Conservation (phyloP, 2,329 filamentous ascomycete genomes). For the Paraconiothyrium brasiliense region DNA sequence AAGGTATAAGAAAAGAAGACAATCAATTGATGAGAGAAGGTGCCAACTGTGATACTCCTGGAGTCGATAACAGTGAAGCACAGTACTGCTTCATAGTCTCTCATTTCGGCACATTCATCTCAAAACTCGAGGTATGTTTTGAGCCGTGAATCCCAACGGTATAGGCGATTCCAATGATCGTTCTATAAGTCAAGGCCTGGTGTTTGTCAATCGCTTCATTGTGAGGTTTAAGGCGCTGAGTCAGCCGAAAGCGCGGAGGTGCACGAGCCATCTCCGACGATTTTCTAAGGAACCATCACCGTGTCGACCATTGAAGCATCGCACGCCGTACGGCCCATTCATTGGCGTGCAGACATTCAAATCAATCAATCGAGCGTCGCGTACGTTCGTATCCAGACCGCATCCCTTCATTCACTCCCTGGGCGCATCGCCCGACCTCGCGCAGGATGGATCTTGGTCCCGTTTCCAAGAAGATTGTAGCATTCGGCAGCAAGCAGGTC, state of each 20-base stretch:
- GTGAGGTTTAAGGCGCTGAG: background rate
- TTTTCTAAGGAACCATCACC: constrained; percentile 26
- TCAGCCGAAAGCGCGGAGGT: constrained; percentile 18
- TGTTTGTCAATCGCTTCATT: background rate
- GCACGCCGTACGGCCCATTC: constrained; percentile 5
- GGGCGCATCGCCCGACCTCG: constrained; percentile 4
- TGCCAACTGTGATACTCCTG: too few relatives aligned
- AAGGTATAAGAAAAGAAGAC: too few relatives aligned
- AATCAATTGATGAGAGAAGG: too few relatives aligned
- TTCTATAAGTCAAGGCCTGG: background rate
- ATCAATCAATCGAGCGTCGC: background rate
- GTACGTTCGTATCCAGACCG: background rate
- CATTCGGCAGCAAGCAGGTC: constrained; percentile 56
- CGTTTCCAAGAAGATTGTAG: constrained; percentile 45
- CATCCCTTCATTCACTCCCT: constrained; percentile 2
- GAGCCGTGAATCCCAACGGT: too few relatives aligned
- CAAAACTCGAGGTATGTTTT: too few relatives aligned
- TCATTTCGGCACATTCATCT: too few relatives aligned
- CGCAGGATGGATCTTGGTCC: constrained; percentile 40
- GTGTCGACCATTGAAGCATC: constrained; percentile 2
- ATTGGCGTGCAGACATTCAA: constrained; percentile 1
- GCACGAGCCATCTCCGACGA: constrained; percentile 21
- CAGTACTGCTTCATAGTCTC: too few relatives aligned
- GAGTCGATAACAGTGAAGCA: too few relatives aligned
- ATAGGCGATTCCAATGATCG: too few relatives aligned